Conservation (phyloP, 192 early-diverging fungal species). For the Linnemannia schmuckeri region DNA sequence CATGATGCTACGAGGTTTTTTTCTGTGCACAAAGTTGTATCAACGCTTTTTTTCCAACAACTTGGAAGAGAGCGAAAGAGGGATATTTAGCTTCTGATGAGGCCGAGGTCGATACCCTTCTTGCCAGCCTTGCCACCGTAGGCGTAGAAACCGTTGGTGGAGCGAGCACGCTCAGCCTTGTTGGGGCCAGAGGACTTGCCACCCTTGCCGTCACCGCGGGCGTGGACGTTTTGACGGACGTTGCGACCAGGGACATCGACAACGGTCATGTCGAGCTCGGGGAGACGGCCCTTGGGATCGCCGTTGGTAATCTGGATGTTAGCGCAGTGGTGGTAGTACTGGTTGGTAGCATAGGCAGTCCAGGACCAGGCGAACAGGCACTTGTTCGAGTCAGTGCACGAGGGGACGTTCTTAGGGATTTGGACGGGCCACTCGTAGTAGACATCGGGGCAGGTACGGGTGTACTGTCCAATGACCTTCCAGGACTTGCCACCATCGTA, state of each 20-base stretch:
- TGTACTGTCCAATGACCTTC: slow-evolving; percentile 58
- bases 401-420: slow-evolving; percentile 56
- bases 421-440: slow-evolving; percentile 57
- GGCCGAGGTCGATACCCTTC: slow-evolving; percentile 27
- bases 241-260: slow-evolving; percentile 27
- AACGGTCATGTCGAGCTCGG: slow-evolving; percentile 36
- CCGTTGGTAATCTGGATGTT: slow-evolving; percentile 70
- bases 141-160: slow-evolving; percentile 36
- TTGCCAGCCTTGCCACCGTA: slow-evolving; percentile 22
- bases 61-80: not conserved
- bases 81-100: slow-evolving; percentile 10
- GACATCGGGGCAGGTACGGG: slow-evolving; percentile 59
- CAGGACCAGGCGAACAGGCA: slow-evolving; percentile 71
- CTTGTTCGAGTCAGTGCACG: slow-evolving; percentile 43
- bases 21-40: not conserved
- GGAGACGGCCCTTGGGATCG: slow-evolving; percentile 10
- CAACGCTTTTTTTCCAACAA: slow-evolving; percentile 6
- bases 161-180: not conserved
- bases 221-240: slow-evolving; percentile 16
- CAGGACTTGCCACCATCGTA: slow-evolving; percentile 74
- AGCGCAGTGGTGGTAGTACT: slow-evolving; percentile 85
- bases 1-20: not conserved
- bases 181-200: slow-evolving; percentile 21
- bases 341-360: slow-evolving; percentile 77
- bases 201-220: slow-evolving; percentile 22